Evolutionary conservation across 2,329 filamentous ascomycete genomes (phyloP), one percentile per base, ranked within the genome.

Genomic region (Fusarium albidum): DNA sequence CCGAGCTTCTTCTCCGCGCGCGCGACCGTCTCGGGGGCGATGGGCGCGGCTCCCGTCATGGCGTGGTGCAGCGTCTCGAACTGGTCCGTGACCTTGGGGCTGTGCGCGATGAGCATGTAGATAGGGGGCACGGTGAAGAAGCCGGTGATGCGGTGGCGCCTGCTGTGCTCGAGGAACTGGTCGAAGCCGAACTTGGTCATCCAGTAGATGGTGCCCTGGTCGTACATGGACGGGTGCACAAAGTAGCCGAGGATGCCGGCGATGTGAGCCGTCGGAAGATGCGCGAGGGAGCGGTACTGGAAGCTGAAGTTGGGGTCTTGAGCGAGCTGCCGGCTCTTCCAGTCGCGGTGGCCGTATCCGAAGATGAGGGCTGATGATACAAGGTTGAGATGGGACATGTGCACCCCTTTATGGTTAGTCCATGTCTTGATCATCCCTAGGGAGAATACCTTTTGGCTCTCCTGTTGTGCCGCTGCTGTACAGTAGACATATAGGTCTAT

Each of bases 81-180:
- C 35, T 86, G 83, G 46, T 84, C 79, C 9, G 71, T 82, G 3
- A 86, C 83, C 0, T 75, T 68, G 0, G 82, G 77, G 27, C 74
- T 76, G 68, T 86, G 87, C 7, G 82, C 80, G 51, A 89, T 82
- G 13, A 79, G 75, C 12, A 86, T 75, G 61, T 77, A 86, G 48
- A 88, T 83, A 2, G 84, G 83, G 9, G 85, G 85, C 2, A 87
- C 84, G 6, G 78, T 82, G 66, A 84, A 83, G 66, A 87, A 80
- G 43, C 68, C 72, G 0, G 82, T 85, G 55, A 86, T 77, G 10
- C 70, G 68, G 63, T 82, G 79, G 41, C 75, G 73, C 34, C 75
- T 75, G 61, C 75, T 77, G 68, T 85, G 79, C 32, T 73, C 69
- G 45, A 87, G 75, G 65, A 88, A 86, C 31, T 78, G 72, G 3